phyloP scores from a whole-genome alignment of 2,329 filamentous ascomycete genomes.

The Sporothrix variecibatus region DNA sequence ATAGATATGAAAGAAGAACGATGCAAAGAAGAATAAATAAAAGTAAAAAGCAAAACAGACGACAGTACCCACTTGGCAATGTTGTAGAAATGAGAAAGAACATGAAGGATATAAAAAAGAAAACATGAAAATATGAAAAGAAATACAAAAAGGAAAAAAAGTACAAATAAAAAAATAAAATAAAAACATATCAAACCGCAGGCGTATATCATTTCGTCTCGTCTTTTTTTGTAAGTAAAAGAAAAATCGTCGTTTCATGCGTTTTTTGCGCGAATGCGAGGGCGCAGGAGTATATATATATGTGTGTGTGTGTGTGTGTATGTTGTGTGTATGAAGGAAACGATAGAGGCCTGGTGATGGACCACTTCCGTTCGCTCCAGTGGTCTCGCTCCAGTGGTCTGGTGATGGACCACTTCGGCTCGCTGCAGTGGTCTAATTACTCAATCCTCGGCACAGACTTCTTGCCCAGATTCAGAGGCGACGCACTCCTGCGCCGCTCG shows the following conservation, averaged over 20 bases:
- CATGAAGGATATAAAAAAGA: background rate
- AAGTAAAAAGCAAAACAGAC: background rate
- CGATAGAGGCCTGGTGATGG: too few species aligned
- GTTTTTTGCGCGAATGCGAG: too few species aligned
- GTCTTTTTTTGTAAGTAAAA: background rate
- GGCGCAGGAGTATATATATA: too few species aligned
- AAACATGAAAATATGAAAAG: background rate
- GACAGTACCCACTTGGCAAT: background rate
- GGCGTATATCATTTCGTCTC: constrained; percentile 17
- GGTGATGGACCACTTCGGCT: background rate
- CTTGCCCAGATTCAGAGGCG: constrained; percentile 36
- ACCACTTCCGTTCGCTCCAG: background rate
- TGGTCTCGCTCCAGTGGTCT: too few species aligned
- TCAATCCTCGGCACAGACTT: constrained; percentile 47
- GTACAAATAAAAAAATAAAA: background rate
- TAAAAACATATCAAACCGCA: background rate
- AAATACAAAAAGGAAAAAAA: background rate
- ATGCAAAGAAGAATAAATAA: too few species aligned
- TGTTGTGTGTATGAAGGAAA: too few species aligned
- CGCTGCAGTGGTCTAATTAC: constrained; percentile 33
- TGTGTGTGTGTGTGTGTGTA: too few species aligned
- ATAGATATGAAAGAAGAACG: background rate
- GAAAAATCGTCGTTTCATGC: background rate
- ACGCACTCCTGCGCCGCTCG: constrained; percentile 65
- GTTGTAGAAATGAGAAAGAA: background rate